Conservation (phyloP, 306 rosid genomes). For the Quillaja saponaria region DNA sequence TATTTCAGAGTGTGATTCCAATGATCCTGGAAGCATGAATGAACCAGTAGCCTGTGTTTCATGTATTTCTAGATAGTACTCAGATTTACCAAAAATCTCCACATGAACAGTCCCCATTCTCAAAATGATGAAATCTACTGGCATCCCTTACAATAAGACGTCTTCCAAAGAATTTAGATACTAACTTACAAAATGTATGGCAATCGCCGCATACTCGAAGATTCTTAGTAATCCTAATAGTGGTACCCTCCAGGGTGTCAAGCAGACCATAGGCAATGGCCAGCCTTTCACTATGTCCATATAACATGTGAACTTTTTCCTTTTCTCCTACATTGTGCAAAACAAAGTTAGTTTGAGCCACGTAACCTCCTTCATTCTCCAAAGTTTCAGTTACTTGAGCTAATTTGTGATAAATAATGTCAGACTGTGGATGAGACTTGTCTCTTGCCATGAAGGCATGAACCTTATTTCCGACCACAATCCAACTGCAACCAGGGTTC, state of each 20-base stretch:
- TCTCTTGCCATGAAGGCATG: slow-evolving; percentile 66
- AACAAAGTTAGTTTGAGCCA: slow-evolving; percentile 59
- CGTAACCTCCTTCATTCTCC: slow-evolving; percentile 55
- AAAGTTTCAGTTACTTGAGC: slow-evolving; percentile 45
- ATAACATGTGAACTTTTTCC: slow-evolving; percentile 56
- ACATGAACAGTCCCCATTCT: slow-evolving; percentile 67
- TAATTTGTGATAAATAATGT: slow-evolving; percentile 48
- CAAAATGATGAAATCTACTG: slow-evolving; percentile 72
- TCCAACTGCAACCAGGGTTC: slow-evolving; percentile 83
- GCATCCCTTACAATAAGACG: slow-evolving; percentile 70
- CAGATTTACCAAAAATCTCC: slow-evolving; percentile 69
- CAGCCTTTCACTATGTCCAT: slow-evolving; percentile 76
- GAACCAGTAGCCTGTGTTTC: no score
- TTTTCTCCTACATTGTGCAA: slow-evolving; percentile 66
- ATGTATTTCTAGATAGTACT: no score
- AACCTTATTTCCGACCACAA: slow-evolving; percentile 59
- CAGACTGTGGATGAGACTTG: slow-evolving; percentile 61
- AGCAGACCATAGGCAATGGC: slow-evolving; percentile 70
- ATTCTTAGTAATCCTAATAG: slow-evolving; percentile 61
- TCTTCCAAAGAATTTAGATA: slow-evolving; percentile 51
- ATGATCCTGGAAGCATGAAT: no score
- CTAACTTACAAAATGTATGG: slow-evolving; percentile 66
- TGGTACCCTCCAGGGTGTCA: slow-evolving; percentile 42
- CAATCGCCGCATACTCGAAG: slow-evolving; percentile 74
- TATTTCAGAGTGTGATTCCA: no score